Evolutionary conservation across 2,329 filamentous ascomycete genomes (phyloP).

Genomic region (Paracoccidioides lutzii): DNA sequence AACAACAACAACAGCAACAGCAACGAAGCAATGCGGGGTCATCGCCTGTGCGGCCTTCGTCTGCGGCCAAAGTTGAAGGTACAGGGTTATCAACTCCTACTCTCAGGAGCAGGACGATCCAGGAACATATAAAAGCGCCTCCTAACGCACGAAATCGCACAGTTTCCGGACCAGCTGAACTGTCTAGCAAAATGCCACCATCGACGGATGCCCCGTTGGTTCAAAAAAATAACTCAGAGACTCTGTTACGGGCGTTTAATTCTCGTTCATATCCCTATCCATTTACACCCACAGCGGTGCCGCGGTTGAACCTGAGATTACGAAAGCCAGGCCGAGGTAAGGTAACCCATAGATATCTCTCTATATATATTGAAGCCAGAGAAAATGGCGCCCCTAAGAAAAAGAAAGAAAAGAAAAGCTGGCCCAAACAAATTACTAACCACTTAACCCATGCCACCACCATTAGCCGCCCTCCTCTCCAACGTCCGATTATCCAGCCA

Average conservation of each 20-base stretch:
- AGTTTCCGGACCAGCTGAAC: not conserved
- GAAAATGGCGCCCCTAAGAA: not conserved
- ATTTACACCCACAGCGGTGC: not conserved
- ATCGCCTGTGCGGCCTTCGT: constrained; percentile 2
- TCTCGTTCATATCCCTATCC: not conserved
- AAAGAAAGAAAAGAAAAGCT: not conserved
- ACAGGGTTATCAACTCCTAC: not conserved
- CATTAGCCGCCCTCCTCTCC: constrained; percentile 43
- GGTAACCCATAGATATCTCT: not conserved
- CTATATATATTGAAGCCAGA: not conserved
- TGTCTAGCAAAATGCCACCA: constrained; percentile 2
- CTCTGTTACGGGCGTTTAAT: not conserved
- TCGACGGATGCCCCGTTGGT: not conserved
- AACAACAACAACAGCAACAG: constrained; percentile 6
- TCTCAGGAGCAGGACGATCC: not conserved
- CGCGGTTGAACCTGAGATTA: not conserved
- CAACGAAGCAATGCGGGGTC: not conserved
- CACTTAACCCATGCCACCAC: too few species aligned
- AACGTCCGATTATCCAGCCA: constrained; percentile 56
- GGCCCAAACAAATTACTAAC: not conserved
- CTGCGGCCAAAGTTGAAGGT: constrained; percentile 24
- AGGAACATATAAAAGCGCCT: not conserved
- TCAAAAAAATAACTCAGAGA: not conserved
- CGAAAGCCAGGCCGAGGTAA: not conserved
- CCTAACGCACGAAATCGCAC: not conserved